phyloP scores from a whole-genome alignment of 441 rosid species.

The Cnidoscolus chayamansa region DNA sequence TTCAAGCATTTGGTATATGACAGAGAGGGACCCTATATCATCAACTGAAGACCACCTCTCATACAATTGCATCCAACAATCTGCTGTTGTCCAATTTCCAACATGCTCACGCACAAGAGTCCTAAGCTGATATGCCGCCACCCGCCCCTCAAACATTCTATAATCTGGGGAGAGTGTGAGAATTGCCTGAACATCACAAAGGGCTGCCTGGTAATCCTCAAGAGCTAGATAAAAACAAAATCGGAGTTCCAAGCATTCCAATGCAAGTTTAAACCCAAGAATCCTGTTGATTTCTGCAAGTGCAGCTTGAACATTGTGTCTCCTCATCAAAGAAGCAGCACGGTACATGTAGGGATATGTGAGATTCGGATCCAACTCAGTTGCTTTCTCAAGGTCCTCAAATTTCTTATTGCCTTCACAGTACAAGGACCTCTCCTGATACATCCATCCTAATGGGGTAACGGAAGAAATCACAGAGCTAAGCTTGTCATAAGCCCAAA shows the following conservation, averaged over 20 bases:
- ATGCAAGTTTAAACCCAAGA: constrained; percentile 87
- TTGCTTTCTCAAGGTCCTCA: constrained; percentile 85
- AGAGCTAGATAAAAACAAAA: constrained; percentile 87
- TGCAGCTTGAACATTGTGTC: constrained; percentile 71
- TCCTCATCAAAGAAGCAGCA: constrained; percentile 77
- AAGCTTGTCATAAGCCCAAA: constrained; percentile 74
- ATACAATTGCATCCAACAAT: constrained; percentile 97
- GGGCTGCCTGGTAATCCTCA: constrained; percentile 77
- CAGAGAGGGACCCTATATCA: constrained; percentile 96
- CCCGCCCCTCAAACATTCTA: constrained; percentile 93
- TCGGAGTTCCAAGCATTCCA: constrained; percentile 92
- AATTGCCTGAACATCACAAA: constrained; percentile 90
- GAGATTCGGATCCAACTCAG: constrained; percentile 82
- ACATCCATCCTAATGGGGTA: constrained; percentile 86
- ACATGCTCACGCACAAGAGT: constrained; percentile 88
- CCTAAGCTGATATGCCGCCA: constrained; percentile 74
- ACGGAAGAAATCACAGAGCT: constrained; percentile 71
- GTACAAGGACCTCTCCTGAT: constrained; percentile 87
- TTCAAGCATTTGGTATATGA: constrained; percentile 98
- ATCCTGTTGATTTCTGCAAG: constrained; percentile 78
- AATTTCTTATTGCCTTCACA: constrained; percentile 69
- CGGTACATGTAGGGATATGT: constrained; percentile 94
- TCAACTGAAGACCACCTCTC: constrained; percentile 96
- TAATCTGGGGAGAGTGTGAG: constrained; percentile 84
- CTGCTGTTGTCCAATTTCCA: constrained; percentile 89